Percentiles rank a stretch among this genome's conserved stretches.
Conservation (phyloP, 2,329 filamentous ascomycete species). For the Corynespora cassiicola region DNA sequence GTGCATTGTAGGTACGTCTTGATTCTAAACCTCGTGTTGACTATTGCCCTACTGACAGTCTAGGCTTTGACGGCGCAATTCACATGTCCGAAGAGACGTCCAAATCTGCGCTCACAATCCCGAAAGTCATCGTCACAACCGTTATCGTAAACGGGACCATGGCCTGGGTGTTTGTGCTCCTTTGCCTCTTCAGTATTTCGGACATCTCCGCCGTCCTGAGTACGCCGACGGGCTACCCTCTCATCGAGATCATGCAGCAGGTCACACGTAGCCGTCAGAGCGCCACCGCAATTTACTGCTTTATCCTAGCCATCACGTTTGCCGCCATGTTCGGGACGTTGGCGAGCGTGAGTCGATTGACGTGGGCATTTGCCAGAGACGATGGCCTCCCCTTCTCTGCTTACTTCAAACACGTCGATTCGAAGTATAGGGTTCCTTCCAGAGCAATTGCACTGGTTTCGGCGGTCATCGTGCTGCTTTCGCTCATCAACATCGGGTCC, state of each 20-base stretch:
- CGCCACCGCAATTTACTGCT: conserved; percentile 46
- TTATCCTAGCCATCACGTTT: conserved; percentile 41
- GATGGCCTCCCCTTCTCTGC: conserved; percentile 44
- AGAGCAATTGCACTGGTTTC: conserved; percentile 46
- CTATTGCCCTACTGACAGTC: conserved; percentile 30
- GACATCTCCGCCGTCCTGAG: conserved; percentile 26
- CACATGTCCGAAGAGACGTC: conserved; percentile 29
- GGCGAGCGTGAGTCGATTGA: conserved; percentile 51
- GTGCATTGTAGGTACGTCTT: conserved; percentile 47
- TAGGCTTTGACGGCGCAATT: conserved; percentile 38
- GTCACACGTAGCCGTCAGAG: conserved; percentile 43
- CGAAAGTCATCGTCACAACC: conserved; percentile 39
- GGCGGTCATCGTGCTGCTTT: conserved; percentile 39
- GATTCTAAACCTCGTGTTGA: no score
- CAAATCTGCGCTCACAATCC: conserved; percentile 22
- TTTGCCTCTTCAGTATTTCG: conserved; percentile 37
- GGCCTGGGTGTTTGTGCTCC: conserved; percentile 38
- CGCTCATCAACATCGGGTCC: conserved; percentile 49
- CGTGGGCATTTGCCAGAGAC: conserved; percentile 55
- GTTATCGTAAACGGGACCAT: conserved; percentile 43
- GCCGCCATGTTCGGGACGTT: conserved; percentile 45
- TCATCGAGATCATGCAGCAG: conserved; percentile 49
- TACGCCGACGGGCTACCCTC: conserved; percentile 42
- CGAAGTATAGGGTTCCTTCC: conserved; percentile 40
- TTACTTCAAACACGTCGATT: conserved; percentile 28